phyloP scores from a whole-genome alignment of 495 filamentous ascomycete species.

The Talaromyces thailandensis region DNA sequence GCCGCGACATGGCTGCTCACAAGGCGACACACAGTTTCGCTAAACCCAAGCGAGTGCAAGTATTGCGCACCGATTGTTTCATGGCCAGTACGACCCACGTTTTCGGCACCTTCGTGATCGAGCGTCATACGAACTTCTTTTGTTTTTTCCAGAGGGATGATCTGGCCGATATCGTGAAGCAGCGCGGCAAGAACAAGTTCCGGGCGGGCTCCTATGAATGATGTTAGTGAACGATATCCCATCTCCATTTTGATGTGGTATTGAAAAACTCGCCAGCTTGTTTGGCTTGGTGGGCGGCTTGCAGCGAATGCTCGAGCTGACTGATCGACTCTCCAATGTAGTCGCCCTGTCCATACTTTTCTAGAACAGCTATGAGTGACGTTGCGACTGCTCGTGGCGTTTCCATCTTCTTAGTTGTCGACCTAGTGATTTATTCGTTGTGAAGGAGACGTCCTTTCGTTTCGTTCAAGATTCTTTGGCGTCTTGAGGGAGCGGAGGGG shows the following conservation, averaged over 20 bases:
- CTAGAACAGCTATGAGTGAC: slow-evolving; percentile 16
- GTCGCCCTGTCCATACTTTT: slow-evolving; percentile 23
- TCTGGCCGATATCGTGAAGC: slow-evolving; percentile 38
- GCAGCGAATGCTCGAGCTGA: slow-evolving; percentile 38
- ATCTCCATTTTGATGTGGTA: neutral
- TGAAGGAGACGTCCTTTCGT: too few species aligned
- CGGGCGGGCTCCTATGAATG: slow-evolving; percentile 17
- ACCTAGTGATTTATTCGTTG: neutral
- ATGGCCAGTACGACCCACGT: slow-evolving; percentile 34
- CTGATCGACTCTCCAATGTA: slow-evolving; percentile 36
- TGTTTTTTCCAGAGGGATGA: slow-evolving; percentile 21
- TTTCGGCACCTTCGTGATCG: slow-evolving; percentile 12
- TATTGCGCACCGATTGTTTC: slow-evolving; percentile 33
- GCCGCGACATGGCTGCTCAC: slow-evolving; percentile 37
- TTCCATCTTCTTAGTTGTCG: neutral
- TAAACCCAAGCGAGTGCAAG: slow-evolving; percentile 28
- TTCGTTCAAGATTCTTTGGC: neutral
- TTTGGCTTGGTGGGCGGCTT: slow-evolving; percentile 28
- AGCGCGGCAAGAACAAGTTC: slow-evolving; percentile 33
- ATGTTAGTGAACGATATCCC: slow-evolving; percentile 3
- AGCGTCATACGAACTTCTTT: slow-evolving; percentile 23
- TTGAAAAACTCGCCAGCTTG: slow-evolving; percentile 10
- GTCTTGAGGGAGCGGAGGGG: neutral
- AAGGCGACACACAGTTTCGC: slow-evolving; percentile 24
- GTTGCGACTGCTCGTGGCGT: slow-evolving; percentile 11